A percentile compares a stretch with the other conserved stretches of the same genome.
Evolutionary conservation across 768 basidiomycete genomes (phyloP).

Genomic region (Amanita rubescens): DNA sequence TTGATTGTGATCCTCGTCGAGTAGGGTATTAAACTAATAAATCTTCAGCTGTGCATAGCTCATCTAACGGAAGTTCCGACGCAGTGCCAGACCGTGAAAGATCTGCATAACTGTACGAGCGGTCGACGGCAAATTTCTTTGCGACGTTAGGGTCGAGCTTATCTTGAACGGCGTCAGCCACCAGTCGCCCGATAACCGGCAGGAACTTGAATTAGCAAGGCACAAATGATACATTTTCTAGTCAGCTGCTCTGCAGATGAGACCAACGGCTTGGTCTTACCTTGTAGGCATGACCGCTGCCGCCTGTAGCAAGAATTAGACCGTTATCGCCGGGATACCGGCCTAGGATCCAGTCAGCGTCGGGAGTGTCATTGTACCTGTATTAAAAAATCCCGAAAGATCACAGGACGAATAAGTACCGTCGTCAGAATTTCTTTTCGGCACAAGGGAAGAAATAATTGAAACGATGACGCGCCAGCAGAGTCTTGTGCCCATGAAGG

Average conservation of each 20-base stretch:
- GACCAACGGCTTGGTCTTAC: conserved; percentile 24
- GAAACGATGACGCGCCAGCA: conserved; percentile 62
- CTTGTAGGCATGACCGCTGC: conserved; percentile 87
- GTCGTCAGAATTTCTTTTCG: not conserved
- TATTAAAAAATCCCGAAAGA: not conserved
- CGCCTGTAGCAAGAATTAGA: conserved; percentile 79
- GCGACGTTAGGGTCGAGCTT: conserved; percentile 45
- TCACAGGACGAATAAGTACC: not conserved
- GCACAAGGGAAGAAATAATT: conserved; percentile 1
- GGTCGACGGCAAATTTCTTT: conserved; percentile 57
- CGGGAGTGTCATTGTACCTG: conserved; percentile 87
- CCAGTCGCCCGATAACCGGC: conserved; percentile 73
- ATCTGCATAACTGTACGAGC: conserved; percentile 28
- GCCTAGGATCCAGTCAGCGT: conserved; percentile 88
- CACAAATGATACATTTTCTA: conserved; percentile 7
- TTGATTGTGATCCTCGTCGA: not conserved
- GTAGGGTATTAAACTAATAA: conserved; percentile 15
- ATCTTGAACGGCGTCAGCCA: conserved; percentile 65
- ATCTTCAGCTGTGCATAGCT: conserved; percentile 45
- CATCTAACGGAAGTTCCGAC: conserved; percentile 35
- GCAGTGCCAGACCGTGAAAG: conserved; percentile 24
- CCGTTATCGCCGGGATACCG: conserved; percentile 47
- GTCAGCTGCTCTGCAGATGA: not conserved
- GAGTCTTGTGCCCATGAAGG: conserved; percentile 66
- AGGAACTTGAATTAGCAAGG: conserved; percentile 55